Evolutionary conservation across 2,329 filamentous ascomycete species (phyloP).

Genomic region (Nigrograna mackinnonii): DNA sequence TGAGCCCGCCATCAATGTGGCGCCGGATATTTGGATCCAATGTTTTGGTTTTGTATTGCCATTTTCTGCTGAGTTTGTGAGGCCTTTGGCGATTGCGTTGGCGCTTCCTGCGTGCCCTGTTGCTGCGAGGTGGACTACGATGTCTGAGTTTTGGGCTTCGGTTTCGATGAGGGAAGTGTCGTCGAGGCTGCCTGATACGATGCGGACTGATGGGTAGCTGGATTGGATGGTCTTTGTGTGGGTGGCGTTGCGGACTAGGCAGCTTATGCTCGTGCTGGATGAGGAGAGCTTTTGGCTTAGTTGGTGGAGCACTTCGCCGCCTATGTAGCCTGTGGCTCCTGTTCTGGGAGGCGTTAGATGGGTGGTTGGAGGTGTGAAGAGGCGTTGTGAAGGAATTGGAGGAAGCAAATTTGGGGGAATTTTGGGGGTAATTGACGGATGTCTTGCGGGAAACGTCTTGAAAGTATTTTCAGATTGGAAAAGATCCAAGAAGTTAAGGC

Average conservation of each 20-base stretch:
- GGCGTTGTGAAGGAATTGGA: background rate
- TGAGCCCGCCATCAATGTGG: background rate
- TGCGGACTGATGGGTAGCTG: slow-evolving; percentile 5
- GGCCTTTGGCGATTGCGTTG: slow-evolving; percentile 4
- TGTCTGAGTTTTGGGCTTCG: slow-evolving; percentile 6
- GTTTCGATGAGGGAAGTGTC: slow-evolving; percentile 7
- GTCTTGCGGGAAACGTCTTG: too few species aligned
- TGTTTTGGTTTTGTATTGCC: background rate
- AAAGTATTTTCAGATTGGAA: too few species aligned
- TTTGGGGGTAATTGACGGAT: too few species aligned
- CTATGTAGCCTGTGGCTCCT: slow-evolving; percentile 9
- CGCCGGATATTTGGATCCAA: slow-evolving; percentile 1
- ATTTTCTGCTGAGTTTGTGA: slow-evolving; percentile 3
- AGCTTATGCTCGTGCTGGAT: background rate
- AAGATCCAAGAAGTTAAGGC: too few species aligned
- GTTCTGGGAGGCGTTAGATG: slow-evolving; percentile 1
- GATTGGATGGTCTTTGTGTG: background rate
- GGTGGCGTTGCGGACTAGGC: background rate
- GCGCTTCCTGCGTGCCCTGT: slow-evolving; percentile 4
- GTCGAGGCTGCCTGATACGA: slow-evolving; percentile 7
- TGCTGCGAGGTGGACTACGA: slow-evolving; percentile 7
- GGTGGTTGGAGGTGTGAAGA: background rate
- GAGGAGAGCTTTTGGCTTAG: background rate
- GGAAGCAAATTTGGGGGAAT: too few species aligned
- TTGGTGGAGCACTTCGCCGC: slow-evolving; percentile 5